phyloP scores from a whole-genome alignment of 495 filamentous ascomycete genomes.

The Beverwykella pulmonaria region DNA sequence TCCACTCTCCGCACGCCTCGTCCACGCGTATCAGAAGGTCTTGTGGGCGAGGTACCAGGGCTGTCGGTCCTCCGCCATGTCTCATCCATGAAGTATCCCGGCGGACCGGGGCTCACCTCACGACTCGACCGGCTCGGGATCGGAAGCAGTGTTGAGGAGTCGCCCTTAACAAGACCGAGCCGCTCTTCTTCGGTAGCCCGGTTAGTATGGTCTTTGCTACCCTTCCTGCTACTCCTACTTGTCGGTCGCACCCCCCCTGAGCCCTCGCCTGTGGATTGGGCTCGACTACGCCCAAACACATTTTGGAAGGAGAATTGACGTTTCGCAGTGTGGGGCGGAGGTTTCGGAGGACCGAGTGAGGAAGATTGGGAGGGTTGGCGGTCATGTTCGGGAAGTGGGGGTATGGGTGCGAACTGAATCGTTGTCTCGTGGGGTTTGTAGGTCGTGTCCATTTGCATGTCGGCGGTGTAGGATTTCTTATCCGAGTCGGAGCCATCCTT shows the following conservation, averaged over 20 bases:
- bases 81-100: conserved; percentile 30
- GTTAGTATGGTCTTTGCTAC: conserved; percentile 42
- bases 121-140: conserved; percentile 18
- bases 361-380: conserved; percentile 34
- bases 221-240: conserved; percentile 50
- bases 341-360: conserved; percentile 52
- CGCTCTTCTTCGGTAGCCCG: conserved; percentile 82
- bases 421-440: conserved; percentile 55
- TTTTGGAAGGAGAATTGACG: conserved; percentile 93
- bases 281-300: conserved; percentile 58
- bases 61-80: conserved; percentile 14
- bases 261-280: conserved; percentile 31
- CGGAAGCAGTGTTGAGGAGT: conserved; percentile 52
- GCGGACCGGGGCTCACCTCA: conserved; percentile 12
- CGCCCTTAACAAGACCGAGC: conserved; percentile 82
- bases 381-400: conserved; percentile 37
- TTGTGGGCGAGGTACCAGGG: not conserved
- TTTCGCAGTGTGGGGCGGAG: conserved; percentile 50
- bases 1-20: conserved; percentile 12
- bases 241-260: conserved; percentile 36
- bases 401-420: conserved; percentile 47
- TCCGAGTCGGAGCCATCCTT: conserved; percentile 16
- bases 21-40: not conserved
- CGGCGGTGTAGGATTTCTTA: conserved; percentile 35
- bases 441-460: conserved; percentile 50